Base-by-base conservation (phyloP, 2,329 filamentous ascomycete species). In the Ceratocystiopsis brevicomis region DNA sequence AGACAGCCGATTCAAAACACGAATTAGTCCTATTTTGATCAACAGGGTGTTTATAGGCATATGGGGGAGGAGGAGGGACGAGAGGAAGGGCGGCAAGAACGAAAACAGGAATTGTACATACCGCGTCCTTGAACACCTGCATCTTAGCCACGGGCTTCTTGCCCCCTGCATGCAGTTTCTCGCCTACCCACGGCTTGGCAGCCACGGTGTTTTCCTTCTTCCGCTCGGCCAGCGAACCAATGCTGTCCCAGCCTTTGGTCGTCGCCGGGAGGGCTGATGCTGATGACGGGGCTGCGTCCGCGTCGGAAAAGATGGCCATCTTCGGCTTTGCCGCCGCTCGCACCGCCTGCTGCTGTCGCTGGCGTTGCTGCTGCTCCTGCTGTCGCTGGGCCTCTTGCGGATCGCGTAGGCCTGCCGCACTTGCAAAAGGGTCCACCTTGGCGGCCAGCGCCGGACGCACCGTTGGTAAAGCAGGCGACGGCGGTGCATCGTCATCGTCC, bases 11-110 rank as follows among this genome's bases (percentile, higher is more conserved):
- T 30, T 30, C 25, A 30, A 30, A 30, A 30, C 50, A 74, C 59
- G 57, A 69, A 88, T 95, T 94, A 95, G 87, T 94, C 86, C 87
- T 95, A 74, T 73, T 69, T 72, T 77, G 69, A 86, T 90, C 84
- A 90, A 90, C 74, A 85, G 69, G 60, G 69, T 71, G 67, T 39
- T 46, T 47, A 35, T n/a, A 19, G 17, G 49, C 51, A 52, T 57
- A 57, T 52, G 53, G 50, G 53, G 49, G 54, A 54, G 50, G 51
- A 49, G 5, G 16, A 15, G 14, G 10, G 13, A 14, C 17, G 14
- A 16, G 5, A 16, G 14, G 34, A 16, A 16, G 13, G 3, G 3
- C 9, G 34, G 9, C 25, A 30, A 30, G 2, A 30, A 30, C 25
- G 18, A 37, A 18, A 17, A 17, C 5, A 11, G n/a, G 25, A 11